A percentile compares a stretch with the other conserved stretches of the same genome.
phyloP scores from a whole-genome alignment of 345 rosid species.

The Eucalyptus cladocalyx region DNA sequence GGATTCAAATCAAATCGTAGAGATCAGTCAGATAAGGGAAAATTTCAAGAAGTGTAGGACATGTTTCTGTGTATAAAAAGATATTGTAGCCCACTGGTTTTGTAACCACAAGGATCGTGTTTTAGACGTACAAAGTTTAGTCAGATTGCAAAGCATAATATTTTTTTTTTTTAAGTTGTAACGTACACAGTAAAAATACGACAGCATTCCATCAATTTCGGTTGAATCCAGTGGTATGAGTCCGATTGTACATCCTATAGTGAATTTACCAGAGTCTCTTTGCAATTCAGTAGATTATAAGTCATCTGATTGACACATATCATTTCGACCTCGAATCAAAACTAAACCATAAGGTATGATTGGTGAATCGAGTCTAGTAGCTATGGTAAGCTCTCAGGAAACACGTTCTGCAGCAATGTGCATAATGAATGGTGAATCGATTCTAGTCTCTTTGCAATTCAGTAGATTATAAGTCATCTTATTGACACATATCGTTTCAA shows the following conservation, averaged over 20 bases:
- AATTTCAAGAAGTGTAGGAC: neutral
- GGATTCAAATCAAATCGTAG: too few relatives aligned
- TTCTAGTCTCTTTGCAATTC: neutral
- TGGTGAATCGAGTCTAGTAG: neutral
- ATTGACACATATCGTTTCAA: neutral
- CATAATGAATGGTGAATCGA: neutral
- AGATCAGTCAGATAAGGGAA: neutral
- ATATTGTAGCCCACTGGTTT: neutral
- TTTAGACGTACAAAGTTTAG: neutral
- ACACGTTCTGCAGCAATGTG: neutral
- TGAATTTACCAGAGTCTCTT: neutral
- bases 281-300: neutral
- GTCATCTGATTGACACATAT: neutral
- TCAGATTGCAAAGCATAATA: neutral
- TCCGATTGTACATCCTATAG: neutral
- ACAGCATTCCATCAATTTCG: neutral
- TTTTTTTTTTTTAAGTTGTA: neutral
- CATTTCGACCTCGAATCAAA: neutral
- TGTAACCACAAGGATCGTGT: neutral
- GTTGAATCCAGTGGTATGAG: neutral
- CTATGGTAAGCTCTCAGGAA: neutral
- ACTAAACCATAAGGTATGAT: neutral
- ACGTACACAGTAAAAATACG: neutral
- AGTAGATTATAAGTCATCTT: neutral
- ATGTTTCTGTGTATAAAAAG: neutral